phyloP scores from a whole-genome alignment of 2,329 filamentous ascomycete species.

The Arthrinium puccinioides region DNA sequence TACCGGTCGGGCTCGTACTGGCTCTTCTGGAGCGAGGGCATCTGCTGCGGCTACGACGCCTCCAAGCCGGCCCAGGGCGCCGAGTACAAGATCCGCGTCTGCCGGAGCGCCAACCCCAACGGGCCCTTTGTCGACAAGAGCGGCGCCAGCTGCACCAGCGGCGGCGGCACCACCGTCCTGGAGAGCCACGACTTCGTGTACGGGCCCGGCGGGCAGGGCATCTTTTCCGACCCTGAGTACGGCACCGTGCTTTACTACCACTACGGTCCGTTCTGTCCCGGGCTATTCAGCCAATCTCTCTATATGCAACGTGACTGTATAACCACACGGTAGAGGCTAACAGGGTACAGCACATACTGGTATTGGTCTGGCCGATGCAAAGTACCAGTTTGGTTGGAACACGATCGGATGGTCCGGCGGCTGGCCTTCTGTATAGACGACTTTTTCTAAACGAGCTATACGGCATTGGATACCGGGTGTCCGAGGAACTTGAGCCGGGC shows the following conservation, averaged over 20 bases:
- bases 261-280: slow-evolving; percentile 28
- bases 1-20: slow-evolving; percentile 53
- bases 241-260: slow-evolving; percentile 57
- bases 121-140: slow-evolving; percentile 49
- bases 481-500: too few relatives aligned
- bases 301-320: too few relatives aligned
- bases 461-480: too few relatives aligned
- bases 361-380: slow-evolving; percentile 40
- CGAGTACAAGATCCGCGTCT: slow-evolving; percentile 63
- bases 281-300: too few relatives aligned
- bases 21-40: slow-evolving; percentile 54
- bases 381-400: slow-evolving; percentile 40
- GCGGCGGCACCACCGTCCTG: slow-evolving; percentile 52
- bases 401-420: slow-evolving; percentile 31
- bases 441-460: too few relatives aligned
- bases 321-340: too few relatives aligned
- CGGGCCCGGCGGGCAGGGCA: slow-evolving; percentile 56
- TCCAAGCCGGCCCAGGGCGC: slow-evolving; percentile 42
- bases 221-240: slow-evolving; percentile 39
- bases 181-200: slow-evolving; percentile 51
- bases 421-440: slow-evolving; percentile 34
- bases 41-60: slow-evolving; percentile 53
- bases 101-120: slow-evolving; percentile 44
- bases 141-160: slow-evolving; percentile 43
- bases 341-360: slow-evolving; percentile 38